phyloP scores from a whole-genome alignment of 2,329 filamentous ascomycete genomes.

The Ceratocystis colombiana region DNA sequence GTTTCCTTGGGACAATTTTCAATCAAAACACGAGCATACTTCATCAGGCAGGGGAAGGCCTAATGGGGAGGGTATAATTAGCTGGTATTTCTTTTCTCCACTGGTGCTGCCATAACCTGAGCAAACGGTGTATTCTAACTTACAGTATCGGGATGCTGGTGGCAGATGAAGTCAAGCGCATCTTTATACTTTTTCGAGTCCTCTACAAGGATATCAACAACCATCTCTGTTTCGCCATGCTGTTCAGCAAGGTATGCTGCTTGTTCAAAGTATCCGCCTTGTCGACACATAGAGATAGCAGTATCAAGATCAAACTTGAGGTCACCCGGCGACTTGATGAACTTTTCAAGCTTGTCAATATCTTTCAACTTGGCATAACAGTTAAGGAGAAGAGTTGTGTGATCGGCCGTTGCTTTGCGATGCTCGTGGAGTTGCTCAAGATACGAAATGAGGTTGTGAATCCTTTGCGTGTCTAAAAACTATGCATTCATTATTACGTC shows the following conservation, averaged over 20 bases:
- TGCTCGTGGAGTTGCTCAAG: slow-evolving; percentile 93
- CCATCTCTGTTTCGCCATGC: slow-evolving; percentile 84
- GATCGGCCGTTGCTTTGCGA: slow-evolving; percentile 83
- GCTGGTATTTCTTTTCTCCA: fast-evolving
- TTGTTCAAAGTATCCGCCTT: slow-evolving; percentile 94
- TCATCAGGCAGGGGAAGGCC: slow-evolving; percentile 85
- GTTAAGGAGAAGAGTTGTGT: slow-evolving; percentile 87
- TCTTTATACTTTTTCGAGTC: slow-evolving; percentile 85
- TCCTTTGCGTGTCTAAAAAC: slow-evolving; percentile 93
- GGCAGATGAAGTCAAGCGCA: slow-evolving; percentile 84
- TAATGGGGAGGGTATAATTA: slow-evolving; percentile 31
- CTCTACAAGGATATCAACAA: slow-evolving; percentile 91
- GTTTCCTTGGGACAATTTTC: slow-evolving; percentile 75
- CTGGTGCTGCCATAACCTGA: neutral
- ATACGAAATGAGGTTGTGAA: slow-evolving; percentile 95
- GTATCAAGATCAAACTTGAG: slow-evolving; percentile 96
- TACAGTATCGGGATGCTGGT: slow-evolving; percentile 67
- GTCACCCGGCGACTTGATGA: slow-evolving; percentile 91
- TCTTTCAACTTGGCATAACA: slow-evolving; percentile 98
- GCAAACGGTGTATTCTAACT: slow-evolving; percentile 31
- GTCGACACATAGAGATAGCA: slow-evolving; percentile 92
- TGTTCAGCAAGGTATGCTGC: slow-evolving; percentile 91
- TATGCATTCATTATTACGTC: slow-evolving; percentile 31
- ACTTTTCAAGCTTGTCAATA: slow-evolving; percentile 87
- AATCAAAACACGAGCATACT: slow-evolving; percentile 83